These are phyloP conservation scores for Jackrogersella minutella DNA, from an alignment of 495 filamentous ascomycete genomes.

Conservation along the genomic window DNA sequence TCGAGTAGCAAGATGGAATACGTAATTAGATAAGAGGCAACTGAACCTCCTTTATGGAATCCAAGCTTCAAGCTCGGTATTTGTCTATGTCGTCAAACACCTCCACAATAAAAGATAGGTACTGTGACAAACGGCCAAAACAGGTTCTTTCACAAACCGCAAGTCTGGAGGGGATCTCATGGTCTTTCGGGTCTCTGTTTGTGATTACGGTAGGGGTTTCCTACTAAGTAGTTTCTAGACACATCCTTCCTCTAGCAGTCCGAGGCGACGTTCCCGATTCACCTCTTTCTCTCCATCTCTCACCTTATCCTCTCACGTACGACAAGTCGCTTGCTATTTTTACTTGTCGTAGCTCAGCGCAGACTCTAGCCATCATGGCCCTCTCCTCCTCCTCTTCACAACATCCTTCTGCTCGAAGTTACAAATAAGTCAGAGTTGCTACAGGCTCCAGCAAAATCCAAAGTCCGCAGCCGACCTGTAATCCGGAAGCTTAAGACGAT, in stretches of 20 bases:
- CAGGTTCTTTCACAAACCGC: neutral
- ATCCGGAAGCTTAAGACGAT: constrained; percentile 28
- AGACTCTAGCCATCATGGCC: constrained; percentile 10
- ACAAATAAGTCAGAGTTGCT: constrained; percentile 23
- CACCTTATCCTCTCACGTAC: neutral
- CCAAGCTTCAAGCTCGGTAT: neutral
- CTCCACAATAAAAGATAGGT: neutral
- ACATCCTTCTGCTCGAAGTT: neutral
- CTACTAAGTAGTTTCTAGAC: constrained; percentile 33
- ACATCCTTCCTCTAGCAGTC: constrained; percentile 9
- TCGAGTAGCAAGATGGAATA: neutral
- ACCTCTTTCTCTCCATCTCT: neutral
- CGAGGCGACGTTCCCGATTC: constrained; percentile 5
- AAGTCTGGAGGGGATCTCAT: neutral
- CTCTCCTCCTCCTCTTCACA: neutral
- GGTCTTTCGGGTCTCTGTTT: constrained; percentile 30
- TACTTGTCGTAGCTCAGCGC: constrained; percentile 14
- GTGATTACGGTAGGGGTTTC: constrained; percentile 40
- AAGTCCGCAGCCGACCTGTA: constrained; percentile 23
- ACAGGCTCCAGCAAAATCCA: constrained; percentile 34
- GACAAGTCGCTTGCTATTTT: constrained; percentile 19
- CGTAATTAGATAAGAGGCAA: neutral
- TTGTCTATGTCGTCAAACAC: neutral
- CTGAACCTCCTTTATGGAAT: no score
- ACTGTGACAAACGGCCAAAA: neutral